Evolutionary conservation across 2,329 filamentous ascomycete genomes (phyloP), one percentile per base, ranked within the genome.

Genomic region (Hypoxylon sp.): DNA sequence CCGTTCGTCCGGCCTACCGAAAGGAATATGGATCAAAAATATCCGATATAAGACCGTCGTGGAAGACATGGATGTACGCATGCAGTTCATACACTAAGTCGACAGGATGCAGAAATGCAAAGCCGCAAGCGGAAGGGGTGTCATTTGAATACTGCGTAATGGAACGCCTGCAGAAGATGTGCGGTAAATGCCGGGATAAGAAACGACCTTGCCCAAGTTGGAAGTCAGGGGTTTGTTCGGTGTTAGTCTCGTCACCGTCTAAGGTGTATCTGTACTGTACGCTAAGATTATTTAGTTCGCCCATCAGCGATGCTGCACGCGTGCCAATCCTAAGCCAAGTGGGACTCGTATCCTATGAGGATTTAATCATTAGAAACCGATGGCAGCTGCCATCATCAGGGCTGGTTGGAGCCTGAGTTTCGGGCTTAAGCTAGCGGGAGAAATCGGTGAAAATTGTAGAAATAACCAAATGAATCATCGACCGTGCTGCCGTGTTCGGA

Each of bases 401-500:
- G 44, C 20, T 2, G 30, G 14, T 11, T 51, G 18, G 61, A 49
- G 45, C 53, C 60, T 33, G 42, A 49, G n/a, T 20, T 60, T 48
- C 42, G 60, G 50, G 63, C n/a, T 24, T 32, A 11, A 36, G 54
- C 56, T 67, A 69, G 61, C 67, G 67, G 67, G 57, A 67, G 50
- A 69, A 66, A 59, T 44, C 63, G 63, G 64, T 67, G 44, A 28
- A 55, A 48, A 36, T 20, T 30, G 30, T 58, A 45, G 48, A 54
- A 68, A 60, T 60, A 65, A 50, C 51, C 49, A 54, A 65, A 59
- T 59, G 33, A 54, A 26, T 14, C 20, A 32, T 40, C n/a, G 52
- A 62, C 57, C 67, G 60, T 61, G 26, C 53, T 69, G 59, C 57
- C 67, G 60, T 61, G 26, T 56, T 69, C 67, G 67, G 67, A 67